phyloP scores from a whole-genome alignment of 2,329 filamentous ascomycete genomes.

The Colletotrichum falcatum region DNA sequence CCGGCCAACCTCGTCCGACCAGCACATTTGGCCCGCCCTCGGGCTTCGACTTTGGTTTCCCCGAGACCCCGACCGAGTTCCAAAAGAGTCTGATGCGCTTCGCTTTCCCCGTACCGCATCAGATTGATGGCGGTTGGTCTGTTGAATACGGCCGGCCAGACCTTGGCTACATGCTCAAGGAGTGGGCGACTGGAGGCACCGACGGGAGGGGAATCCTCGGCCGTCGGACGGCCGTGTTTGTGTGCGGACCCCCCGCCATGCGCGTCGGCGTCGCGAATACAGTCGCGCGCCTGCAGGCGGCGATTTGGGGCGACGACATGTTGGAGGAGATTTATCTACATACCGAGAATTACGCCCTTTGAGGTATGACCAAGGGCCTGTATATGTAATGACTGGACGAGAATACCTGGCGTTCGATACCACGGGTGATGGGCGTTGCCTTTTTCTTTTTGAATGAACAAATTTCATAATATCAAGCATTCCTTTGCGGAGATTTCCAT shows the following conservation, averaged over 20 bases:
- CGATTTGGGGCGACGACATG: constrained; percentile 82
- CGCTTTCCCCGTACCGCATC: constrained; percentile 78
- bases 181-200: constrained; percentile 79
- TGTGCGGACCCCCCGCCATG: constrained; percentile 91
- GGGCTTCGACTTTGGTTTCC: constrained; percentile 85
- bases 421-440: constrained; percentile 24
- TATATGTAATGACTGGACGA: constrained; percentile 32
- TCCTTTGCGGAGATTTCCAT: neutral
- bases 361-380: constrained; percentile 43
- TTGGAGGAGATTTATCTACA: constrained; percentile 94
- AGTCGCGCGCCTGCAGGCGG: constrained; percentile 83
- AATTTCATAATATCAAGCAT: constrained; percentile 23
- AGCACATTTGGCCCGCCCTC: constrained; percentile 70
- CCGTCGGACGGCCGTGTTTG: constrained; percentile 86
- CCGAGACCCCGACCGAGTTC: constrained; percentile 85
- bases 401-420: constrained; percentile 39
- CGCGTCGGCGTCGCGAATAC: constrained; percentile 87
- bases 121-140: constrained; percentile 84
- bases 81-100: constrained; percentile 93
- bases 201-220: constrained; percentile 79
- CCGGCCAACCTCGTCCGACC: constrained; percentile 57
- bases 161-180: constrained; percentile 85
- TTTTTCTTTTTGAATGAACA: constrained; percentile 10
- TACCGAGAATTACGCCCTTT: constrained; percentile 94
- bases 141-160: constrained; percentile 94